These are phyloP conservation scores for Conticribra weissflogii DNA, from an alignment of 108 stramenopile genomes.

Conservation along the genomic window DNA sequence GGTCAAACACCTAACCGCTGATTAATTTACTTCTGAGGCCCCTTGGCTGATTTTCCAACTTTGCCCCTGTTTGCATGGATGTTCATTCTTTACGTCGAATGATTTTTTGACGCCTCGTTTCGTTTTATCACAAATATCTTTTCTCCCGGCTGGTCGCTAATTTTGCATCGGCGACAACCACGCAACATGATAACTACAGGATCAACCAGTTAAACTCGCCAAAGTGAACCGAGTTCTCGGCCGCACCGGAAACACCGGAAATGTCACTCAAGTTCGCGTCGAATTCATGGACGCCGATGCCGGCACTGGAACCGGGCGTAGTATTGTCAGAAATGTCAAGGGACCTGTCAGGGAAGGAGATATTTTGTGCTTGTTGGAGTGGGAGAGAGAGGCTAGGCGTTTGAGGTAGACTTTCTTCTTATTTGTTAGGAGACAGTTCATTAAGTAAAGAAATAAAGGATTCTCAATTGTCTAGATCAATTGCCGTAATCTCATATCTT, in stretches of 20 bases:
- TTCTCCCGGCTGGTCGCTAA: not conserved
- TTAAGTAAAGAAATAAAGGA: not conserved
- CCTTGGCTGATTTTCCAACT: not conserved
- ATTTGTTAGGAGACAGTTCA: too few relatives aligned
- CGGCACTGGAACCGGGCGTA: constrained; percentile 75
- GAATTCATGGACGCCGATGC: constrained; percentile 98
- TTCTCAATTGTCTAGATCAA: not conserved
- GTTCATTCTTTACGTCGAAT: not conserved
- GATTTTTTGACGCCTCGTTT: not conserved
- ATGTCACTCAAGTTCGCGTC: constrained; percentile 99
- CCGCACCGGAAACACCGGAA: constrained; percentile 99
- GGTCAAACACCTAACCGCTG: constrained; percentile 54
- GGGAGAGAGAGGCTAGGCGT: constrained; percentile 99
- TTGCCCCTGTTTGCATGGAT: not conserved
- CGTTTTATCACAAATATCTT: not conserved
- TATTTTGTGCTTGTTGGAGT: constrained; percentile 98
- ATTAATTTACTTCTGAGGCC: constrained; percentile 40
- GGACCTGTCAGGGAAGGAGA: constrained; percentile 99
- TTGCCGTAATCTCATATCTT: too few relatives aligned
- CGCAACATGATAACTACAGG: constrained; percentile 34
- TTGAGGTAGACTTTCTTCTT: constrained; percentile 80
- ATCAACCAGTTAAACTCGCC: constrained; percentile 96
- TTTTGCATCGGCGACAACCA: not conserved
- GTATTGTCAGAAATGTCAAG: constrained; percentile 99
- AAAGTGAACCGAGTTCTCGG: constrained; percentile 98